A percentile compares a stretch with the other conserved stretches of the same genome.
Evolutionary conservation across 257 asterid genomes (phyloP).

Genomic region (Voacanga thouarsii): DNA sequence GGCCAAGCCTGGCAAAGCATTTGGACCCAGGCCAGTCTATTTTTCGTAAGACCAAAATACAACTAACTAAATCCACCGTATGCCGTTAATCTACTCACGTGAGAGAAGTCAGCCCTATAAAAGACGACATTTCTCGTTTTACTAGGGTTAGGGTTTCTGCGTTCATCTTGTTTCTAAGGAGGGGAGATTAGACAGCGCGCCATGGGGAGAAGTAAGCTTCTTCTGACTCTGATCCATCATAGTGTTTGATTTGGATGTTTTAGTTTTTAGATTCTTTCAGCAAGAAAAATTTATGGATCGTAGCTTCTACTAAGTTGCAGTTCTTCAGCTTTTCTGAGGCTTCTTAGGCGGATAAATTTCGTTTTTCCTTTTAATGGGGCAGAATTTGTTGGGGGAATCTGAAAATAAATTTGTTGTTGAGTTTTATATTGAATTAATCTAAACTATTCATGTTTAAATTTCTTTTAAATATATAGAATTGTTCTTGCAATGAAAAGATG

Average conservation of each 20-base stretch:
- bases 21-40: background rate
- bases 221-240: background rate
- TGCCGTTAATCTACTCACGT: background rate
- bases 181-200: background rate
- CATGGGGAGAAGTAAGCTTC: constrained; percentile 1
- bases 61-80: background rate
- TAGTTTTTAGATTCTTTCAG: background rate
- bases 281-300: background rate
- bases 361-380: background rate
- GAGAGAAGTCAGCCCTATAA: background rate
- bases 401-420: too few species aligned
- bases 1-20: too few species aligned
- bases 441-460: background rate
- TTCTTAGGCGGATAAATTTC: background rate
- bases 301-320: background rate
- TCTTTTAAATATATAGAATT: background rate
- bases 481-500: background rate
- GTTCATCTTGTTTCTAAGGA: background rate
- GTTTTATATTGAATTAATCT: background rate
- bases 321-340: background rate
- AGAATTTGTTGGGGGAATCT: background rate
- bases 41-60: background rate
- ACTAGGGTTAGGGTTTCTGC: background rate
- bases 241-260: background rate
- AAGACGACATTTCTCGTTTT: background rate